Conservation (phyloP, 2,329 filamentous ascomycete species). For the Chaetothyriales sp. region DNA sequence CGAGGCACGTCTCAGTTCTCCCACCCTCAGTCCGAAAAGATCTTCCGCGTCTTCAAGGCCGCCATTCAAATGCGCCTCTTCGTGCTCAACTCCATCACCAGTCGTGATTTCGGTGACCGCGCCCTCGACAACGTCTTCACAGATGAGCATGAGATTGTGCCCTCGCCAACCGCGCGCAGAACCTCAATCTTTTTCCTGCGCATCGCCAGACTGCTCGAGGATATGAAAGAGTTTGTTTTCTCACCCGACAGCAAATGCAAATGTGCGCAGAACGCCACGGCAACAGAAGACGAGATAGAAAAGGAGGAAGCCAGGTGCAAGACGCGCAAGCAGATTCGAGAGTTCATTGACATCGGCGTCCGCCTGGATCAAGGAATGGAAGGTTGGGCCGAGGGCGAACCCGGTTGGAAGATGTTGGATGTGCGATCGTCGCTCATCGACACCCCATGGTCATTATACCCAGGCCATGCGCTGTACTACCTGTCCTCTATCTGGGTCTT, state of each 20-base stretch:
- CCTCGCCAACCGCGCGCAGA: constrained; percentile 12
- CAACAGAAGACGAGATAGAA: not conserved
- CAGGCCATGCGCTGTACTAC: constrained; percentile 10
- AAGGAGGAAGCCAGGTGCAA: not conserved
- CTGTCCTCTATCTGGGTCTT: constrained; percentile 16
- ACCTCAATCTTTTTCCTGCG: constrained; percentile 12
- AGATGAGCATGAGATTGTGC: constrained; percentile 15
- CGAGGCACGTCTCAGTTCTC: constrained; percentile 13
- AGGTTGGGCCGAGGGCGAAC: constrained; percentile 13
- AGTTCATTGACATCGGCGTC: constrained; percentile 9
- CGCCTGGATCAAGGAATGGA: constrained; percentile 10
- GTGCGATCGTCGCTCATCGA: constrained; percentile 6
- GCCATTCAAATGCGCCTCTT: constrained; percentile 17
- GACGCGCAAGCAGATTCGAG: not conserved
- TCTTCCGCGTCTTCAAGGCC: constrained; percentile 15
- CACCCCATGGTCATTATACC: constrained; percentile 16
- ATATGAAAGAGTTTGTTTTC: constrained; percentile 8
- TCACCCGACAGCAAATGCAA: not conserved
- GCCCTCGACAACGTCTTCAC: constrained; percentile 13
- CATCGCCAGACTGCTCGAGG: constrained; percentile 11
- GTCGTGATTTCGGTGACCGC: constrained; percentile 13
- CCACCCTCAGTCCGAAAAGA: constrained; percentile 11
- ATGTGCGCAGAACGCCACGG: not conserved
- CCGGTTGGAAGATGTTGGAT: constrained; percentile 14
- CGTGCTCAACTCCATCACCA: constrained; percentile 12